Evolutionary conservation across 495 filamentous ascomycete genomes (phyloP), one percentile per base, ranked within the genome.

Genomic region (Cryomyces minteri): DNA sequence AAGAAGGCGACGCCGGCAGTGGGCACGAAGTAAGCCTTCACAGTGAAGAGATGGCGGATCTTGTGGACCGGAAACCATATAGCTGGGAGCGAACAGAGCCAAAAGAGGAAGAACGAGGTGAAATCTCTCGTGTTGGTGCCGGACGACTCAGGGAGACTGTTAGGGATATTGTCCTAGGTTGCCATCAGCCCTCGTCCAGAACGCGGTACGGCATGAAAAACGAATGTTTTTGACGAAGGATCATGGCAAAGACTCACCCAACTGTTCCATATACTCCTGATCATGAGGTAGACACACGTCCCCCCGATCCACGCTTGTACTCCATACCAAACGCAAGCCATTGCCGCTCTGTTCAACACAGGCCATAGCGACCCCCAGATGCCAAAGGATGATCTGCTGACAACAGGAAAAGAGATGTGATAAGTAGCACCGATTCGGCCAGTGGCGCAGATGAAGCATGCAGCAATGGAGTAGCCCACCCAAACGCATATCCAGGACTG

Each of bases 11-110:
- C 70, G 38, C 82, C 87, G 29, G 86, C 86, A 37, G 72, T 68
- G 0, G 88, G 88, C 4, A 92, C 88, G 49, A 92, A 76, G 56
- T 74, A 82, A 5, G 86, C 73, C 64, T 95, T 95, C 55, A 82
- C 83, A 14, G 88, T 94, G 60, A 95, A 95, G 18, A 95, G 67
- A 61, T 94, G 88, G 43, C 88, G 67, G 53, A 84, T 72, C 62
- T 79, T 66, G 54, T 82, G 74, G 5, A 84, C 79, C 0, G 77
- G 79, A 54, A 79, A 80, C 58, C 84, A 95, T 42, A 95, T 56
- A 32, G 56, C 47, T n/a, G 60, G 63, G 33, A 58, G 48, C 51
- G 55, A 54, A 49, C 73, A 43, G 57, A 70, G 45, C 71, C 70
- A 48, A 70, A 77, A 52, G 62, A 70, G 32, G 66, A 79, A 51